Evolutionary conservation across 2,329 filamentous ascomycete species (phyloP), one percentile per base, ranked within the genome.

Genomic region (Harringtonia lauricola): DNA sequence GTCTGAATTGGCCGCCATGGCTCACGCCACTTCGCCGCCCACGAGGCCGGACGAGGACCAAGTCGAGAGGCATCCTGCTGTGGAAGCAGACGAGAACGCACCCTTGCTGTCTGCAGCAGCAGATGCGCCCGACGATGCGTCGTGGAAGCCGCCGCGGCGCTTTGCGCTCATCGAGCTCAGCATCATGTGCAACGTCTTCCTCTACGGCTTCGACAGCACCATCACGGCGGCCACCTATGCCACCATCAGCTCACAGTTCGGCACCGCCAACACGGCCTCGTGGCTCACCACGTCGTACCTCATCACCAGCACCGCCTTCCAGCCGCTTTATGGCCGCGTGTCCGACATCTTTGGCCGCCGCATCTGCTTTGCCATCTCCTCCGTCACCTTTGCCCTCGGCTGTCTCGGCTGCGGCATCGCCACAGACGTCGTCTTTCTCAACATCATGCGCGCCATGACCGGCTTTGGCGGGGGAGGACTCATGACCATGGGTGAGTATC

Each of bases 201-300:
- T 82, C 9, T 73, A 72, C 22, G 76, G 75, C 3, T 86, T 86
- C 51, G 83, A 87, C 57, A 74, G 78, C 3, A 87, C 83, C 0
- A 70, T 87, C 44, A 87, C 83, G 56, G 82, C 81, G 0, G 78
- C 82, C 2, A 83, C 78, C 2, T 83, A 87, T 55, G 79, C 80
- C 3, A 76, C 83, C 26, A 67, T 76, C 51, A 65, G 67, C 43
- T 54, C 61, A 41, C 67, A 75, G 43, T 60, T 72, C 18, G 51
- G 64, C 43, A 64, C 64, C 2, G 59, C 60, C 48, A 63, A 60
- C n/a, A 71, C 70, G 2, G 78, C 79, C 41, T 64, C 68, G 2
- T 76, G 71, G 72, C 68, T 68, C 2, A 71, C 70, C 14, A 74
- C 70, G 0, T 66, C 70, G 8, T 65, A 65, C 5, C 56, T 77